Evolutionary conservation across 768 basidiomycete species (phyloP), one percentile per base, ranked within the genome.

Genomic region (Polyporus arcularius): DNA sequence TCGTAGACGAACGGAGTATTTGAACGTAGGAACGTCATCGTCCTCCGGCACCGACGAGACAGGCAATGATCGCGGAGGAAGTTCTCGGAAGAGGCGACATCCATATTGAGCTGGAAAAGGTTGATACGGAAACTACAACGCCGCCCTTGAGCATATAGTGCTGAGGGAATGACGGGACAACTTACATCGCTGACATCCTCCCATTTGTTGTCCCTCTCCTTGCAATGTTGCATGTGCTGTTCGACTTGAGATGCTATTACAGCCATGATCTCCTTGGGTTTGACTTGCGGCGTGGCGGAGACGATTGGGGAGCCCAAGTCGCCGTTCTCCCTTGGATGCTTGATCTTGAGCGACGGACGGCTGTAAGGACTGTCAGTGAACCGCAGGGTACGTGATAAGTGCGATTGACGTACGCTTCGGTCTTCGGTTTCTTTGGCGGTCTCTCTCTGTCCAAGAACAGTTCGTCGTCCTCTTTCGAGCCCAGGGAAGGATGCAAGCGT

Each of bases 121-220:
- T 69, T 94, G 90, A 69, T 89, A 95, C 1, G 89, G 80, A 62
- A 84, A 84, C 89, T 92, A 63, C 4, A 52, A 61, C 21, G 48
- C 47, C 5, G 21, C 11, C n/a, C 1, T 55, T 49, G 57, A 61
- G 30, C 43, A 55, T 58, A 31, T 9, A 55, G 46, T 14, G 41
- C 6, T 28, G 15, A 49, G 35, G 40, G 28, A 14, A 41, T 14
- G 55, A 21, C 26, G 47, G 39, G 1, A 57, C 53, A 2, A 73
- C 82, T 70, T 70, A 93, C 90, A 74, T 97, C 95, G 64, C 92
- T 81, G 54, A 81, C 78, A 69, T 98, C 95, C 66, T 96, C 95
- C 88, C 93, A 96, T 52, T 85, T 82, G 51, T 87, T 82, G 67
- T 95, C 90, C 50, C 80, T 73, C 51, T 94, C 90, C 70, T 87